phyloP scores from a whole-genome alignment of 371 early-diverging fungal genomes.

The Neoconidiobolus thromboides region DNA sequence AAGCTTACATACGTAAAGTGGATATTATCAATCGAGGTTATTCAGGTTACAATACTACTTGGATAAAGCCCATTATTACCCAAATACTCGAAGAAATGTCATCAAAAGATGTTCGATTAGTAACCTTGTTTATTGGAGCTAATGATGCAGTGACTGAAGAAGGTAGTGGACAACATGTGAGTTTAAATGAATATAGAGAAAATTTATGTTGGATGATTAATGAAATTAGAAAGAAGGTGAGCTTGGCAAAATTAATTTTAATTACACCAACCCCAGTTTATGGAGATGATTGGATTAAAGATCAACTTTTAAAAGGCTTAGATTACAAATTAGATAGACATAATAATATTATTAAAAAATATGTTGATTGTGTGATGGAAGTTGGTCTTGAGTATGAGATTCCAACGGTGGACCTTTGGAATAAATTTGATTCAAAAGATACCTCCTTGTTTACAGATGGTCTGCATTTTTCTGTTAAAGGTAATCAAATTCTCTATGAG shows the following conservation, averaged over 20 bases:
- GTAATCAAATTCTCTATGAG: background rate
- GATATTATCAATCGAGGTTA: constrained; percentile 67
- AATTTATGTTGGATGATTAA: constrained; percentile 37
- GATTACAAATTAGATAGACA: constrained; percentile 13
- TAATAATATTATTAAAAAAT: constrained; percentile 20
- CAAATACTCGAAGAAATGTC: constrained; percentile 32
- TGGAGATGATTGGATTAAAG: constrained; percentile 26
- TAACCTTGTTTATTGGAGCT: constrained; percentile 63
- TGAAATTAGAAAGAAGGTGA: constrained; percentile 26
- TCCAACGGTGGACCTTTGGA: constrained; percentile 36
- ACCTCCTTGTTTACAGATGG: background rate
- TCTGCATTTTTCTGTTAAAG: constrained; percentile 2
- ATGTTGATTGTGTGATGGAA: constrained; percentile 31
- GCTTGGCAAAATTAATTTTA: constrained; percentile 33
- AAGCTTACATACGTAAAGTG: constrained; percentile 42
- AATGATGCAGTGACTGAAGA: constrained; percentile 53
- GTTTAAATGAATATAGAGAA: constrained; percentile 28
- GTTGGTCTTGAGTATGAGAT: constrained; percentile 23
- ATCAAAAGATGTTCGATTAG: constrained; percentile 43
- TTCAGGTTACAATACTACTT: constrained; percentile 22
- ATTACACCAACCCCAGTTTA: constrained; percentile 61
- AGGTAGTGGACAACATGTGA: constrained; percentile 32
- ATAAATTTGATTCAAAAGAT: constrained; percentile 17
- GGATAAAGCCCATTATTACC: background rate
- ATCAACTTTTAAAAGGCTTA: constrained; percentile 15